Evolutionary conservation across 2,329 filamentous ascomycete species (phyloP), one percentile per base, ranked within the genome.

Genomic region (Phialophora expanda): DNA sequence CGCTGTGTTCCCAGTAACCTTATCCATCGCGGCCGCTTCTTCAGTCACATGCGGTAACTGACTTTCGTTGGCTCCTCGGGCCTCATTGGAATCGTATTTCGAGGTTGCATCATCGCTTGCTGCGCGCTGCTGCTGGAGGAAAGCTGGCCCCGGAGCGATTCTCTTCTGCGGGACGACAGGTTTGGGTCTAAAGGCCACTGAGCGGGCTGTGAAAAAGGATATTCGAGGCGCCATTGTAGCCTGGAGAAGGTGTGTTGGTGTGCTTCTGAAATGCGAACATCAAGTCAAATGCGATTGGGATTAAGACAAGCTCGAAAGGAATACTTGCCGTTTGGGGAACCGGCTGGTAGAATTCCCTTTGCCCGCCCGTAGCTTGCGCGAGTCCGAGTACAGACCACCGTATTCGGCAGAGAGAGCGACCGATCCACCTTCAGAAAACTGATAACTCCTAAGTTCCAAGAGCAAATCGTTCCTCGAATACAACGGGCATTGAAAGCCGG

Each of bases 21-120:
- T 82, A 28, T 83, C 84, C 69, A 85, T 83, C 71, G 85, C 84
- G 46, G 84, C 84, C 34, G 87, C 87, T 75, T 91, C 88, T 74
- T 90, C 86, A 68, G 84, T 88, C 32, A 89, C 85, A 78, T 87
- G 83, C 50, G 85, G 84, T 61, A 87, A 77, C 32, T 75, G 76
- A 67, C 85, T 80, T 76, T 83, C 80, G 64, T 84, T 85, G 12
- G 85, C 81, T 24, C 81, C 82, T 54, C 75, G 75, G 51, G 72
- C 66, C 34, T 72, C 66, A 20, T 72, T 53, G 4, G 58, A 61
- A 44, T 70, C 68, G 28, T 67, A 63, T 60, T 74, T 71, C 44
- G 77, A 74, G 41, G 71, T 68, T 41, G 72, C 72, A 59, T 70
- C 66, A 56, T 74, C 66, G 66, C 68, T 73, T 11, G 68, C 68